phyloP scores from a whole-genome alignment of 2,329 filamentous ascomycete genomes.

The Aspergillus hortae region DNA sequence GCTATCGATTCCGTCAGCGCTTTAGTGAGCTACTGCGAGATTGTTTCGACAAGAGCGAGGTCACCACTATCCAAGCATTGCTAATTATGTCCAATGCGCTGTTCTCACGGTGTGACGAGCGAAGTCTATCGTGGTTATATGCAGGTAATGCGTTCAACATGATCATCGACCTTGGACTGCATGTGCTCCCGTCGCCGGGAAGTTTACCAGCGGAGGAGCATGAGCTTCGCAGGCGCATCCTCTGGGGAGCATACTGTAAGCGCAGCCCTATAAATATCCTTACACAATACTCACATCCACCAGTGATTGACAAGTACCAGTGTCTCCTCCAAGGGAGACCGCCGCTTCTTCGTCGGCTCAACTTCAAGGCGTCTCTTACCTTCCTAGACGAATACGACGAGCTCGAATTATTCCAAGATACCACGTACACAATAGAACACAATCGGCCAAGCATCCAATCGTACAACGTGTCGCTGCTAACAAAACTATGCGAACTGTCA shows the following conservation, averaged over 20 bases:
- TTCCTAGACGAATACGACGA: too few relatives aligned
- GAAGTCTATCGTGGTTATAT: slow-evolving; percentile 53
- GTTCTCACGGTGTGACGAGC: slow-evolving; percentile 49
- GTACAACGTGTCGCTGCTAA: too few relatives aligned
- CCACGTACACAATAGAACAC: too few relatives aligned
- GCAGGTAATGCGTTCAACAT: slow-evolving; percentile 51
- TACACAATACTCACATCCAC: too few relatives aligned
- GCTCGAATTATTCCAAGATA: too few relatives aligned
- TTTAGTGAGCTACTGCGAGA: slow-evolving; percentile 46
- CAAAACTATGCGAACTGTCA: too few relatives aligned
- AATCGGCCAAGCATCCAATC: too few relatives aligned
- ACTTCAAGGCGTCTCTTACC: too few relatives aligned
- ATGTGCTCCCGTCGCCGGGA: slow-evolving; percentile 27
- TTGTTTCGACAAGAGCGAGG: slow-evolving; percentile 47
- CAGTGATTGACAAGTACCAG: not conserved
- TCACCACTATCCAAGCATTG: slow-evolving; percentile 54
- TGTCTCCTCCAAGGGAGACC: not conserved
- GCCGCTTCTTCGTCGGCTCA: too few relatives aligned
- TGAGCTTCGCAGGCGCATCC: not conserved
- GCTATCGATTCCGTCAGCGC: slow-evolving; percentile 48
- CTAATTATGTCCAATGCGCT: slow-evolving; percentile 51
- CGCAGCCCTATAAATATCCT: too few relatives aligned
- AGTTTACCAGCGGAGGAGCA: slow-evolving; percentile 5
- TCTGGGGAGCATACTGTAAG: not conserved
- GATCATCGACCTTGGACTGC: slow-evolving; percentile 51